phyloP scores from a whole-genome alignment of 1,139 yeast species.

The Tardiomyces depauwii region DNA sequence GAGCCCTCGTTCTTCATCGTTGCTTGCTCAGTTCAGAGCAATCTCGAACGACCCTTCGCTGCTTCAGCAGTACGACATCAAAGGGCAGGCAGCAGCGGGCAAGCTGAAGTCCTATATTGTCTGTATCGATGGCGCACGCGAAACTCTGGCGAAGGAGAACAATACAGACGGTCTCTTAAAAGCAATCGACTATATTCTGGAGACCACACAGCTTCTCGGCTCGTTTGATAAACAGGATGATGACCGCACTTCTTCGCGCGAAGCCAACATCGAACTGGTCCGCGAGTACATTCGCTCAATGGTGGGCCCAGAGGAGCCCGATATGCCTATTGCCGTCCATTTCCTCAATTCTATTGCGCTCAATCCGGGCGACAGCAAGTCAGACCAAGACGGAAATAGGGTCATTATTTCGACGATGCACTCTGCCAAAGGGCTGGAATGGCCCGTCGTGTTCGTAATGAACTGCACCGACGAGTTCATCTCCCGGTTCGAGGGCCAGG shows the following conservation, averaged over 20 bases:
- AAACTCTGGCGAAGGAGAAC: constrained; percentile 11
- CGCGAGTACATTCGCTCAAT: constrained; percentile 27
- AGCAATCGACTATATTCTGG: constrained; percentile 9
- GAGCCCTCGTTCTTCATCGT: neutral
- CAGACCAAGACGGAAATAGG: constrained; percentile 8
- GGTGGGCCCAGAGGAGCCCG: constrained; percentile 28
- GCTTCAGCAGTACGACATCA: neutral
- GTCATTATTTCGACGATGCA: constrained; percentile 67
- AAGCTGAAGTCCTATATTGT: neutral
- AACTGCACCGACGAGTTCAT: neutral
- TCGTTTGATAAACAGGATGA: neutral
- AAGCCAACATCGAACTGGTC: neutral
- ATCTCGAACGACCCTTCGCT: no score
- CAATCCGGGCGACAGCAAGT: neutral
- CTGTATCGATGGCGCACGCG: constrained; percentile 2
- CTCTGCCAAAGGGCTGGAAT: constrained; percentile 86
- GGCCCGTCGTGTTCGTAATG: constrained; percentile 75
- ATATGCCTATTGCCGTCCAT: neutral
- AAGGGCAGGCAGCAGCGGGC: neutral
- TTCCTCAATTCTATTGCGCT: neutral
- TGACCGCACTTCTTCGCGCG: neutral
- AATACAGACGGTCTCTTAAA: constrained; percentile 15
- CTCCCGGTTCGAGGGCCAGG: neutral
- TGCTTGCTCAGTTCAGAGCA: no score
- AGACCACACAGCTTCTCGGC: neutral